Percentiles rank a stretch among this genome's conserved stretches.
phyloP scores from a whole-genome alignment of 192 early-diverging fungal genomes.

The Podila horticola region DNA sequence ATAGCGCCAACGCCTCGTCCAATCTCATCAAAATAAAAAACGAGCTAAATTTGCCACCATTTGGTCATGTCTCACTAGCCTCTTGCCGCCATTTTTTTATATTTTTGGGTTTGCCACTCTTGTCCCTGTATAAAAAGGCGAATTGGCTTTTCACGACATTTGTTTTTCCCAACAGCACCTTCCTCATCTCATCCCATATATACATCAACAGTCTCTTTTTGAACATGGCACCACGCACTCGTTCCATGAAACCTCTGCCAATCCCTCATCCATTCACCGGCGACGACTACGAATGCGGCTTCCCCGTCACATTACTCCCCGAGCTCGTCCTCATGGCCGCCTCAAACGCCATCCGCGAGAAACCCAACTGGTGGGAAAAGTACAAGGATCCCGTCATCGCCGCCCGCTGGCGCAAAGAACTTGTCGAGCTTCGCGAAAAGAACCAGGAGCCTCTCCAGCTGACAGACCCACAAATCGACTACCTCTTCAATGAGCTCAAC shows the following conservation, averaged over 20 bases:
- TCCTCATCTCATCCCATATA: not conserved
- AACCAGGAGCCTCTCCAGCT: conserved; percentile 2
- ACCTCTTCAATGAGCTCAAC: conserved; percentile 37
- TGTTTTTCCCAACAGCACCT: not conserved
- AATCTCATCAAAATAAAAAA: too few relatives aligned
- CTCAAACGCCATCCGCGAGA: conserved; percentile 47
- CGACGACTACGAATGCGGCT: conserved; percentile 27
- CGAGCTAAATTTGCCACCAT: too few relatives aligned
- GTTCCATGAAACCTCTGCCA: not conserved
- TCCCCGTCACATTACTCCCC: conserved; percentile 20
- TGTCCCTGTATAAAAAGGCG: too few relatives aligned
- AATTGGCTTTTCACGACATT: too few relatives aligned
- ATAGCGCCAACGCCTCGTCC: too few relatives aligned
- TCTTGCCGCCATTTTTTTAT: too few relatives aligned
- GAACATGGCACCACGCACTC: not conserved
- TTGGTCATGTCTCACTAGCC: too few relatives aligned
- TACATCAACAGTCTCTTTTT: not conserved
- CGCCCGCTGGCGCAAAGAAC: conserved; percentile 11
- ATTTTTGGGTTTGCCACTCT: too few relatives aligned
- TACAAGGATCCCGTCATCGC: conserved; percentile 35
- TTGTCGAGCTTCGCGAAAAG: not conserved
- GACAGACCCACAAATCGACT: conserved; percentile 13
- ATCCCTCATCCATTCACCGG: conserved; percentile 28
- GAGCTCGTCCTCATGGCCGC: conserved; percentile 21
- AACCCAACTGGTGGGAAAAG: conserved; percentile 52